phyloP scores from a whole-genome alignment of 2,329 filamentous ascomycete species.

The Macrophomina tecta region DNA sequence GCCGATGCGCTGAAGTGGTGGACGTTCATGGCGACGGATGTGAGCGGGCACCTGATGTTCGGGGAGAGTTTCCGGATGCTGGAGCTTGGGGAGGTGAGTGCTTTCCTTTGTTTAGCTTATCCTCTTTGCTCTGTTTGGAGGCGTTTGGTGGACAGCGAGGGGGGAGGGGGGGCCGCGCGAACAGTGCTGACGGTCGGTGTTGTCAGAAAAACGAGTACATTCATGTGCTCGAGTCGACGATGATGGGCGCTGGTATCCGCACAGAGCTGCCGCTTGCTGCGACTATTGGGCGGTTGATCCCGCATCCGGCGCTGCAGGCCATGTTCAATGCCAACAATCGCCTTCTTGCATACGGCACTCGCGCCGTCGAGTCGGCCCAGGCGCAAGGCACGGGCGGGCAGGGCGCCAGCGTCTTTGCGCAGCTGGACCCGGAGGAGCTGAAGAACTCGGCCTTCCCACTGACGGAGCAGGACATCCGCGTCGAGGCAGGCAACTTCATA shows the following conservation, averaged over 20 bases:
- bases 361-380: constrained; percentile 40
- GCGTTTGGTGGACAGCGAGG: no score
- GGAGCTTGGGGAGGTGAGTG: constrained; percentile 55
- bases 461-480: constrained; percentile 41
- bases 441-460: constrained; percentile 39
- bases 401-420: constrained; percentile 42
- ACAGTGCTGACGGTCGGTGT: no score
- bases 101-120: background rate
- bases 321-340: constrained; percentile 45
- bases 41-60: constrained; percentile 61
- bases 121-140: background rate
- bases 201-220: constrained; percentile 43
- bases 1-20: constrained; percentile 61
- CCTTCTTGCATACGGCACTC: constrained; percentile 39
- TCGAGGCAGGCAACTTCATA: constrained; percentile 43
- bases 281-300: constrained; percentile 39
- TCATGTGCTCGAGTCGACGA: constrained; percentile 44
- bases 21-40: constrained; percentile 60
- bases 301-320: constrained; percentile 38
- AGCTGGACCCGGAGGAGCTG: constrained; percentile 40
- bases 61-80: constrained; percentile 62
- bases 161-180: no score
- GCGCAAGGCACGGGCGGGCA: constrained; percentile 32
- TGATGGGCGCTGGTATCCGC: constrained; percentile 44
- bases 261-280: constrained; percentile 44